Conservation (phyloP, 306 rosid genomes). For the Senna siamea region DNA sequence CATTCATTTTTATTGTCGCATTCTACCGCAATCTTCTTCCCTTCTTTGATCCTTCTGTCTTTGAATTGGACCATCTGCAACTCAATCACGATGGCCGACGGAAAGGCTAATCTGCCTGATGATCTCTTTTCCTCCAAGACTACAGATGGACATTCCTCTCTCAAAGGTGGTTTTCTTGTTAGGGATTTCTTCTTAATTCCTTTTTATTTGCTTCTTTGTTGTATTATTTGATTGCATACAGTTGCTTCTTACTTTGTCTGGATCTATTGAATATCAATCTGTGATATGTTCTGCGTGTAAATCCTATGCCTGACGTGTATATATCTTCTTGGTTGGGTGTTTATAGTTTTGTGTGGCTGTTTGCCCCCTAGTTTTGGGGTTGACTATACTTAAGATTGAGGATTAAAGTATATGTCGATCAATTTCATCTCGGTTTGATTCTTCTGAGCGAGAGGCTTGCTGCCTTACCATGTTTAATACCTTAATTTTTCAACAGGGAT, state of each 20-base stretch:
- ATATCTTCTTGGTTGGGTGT: conserved; percentile 20
- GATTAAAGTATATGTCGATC: conserved; percentile 34
- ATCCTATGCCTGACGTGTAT: conserved; percentile 34
- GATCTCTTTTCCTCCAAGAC: conserved; percentile 59
- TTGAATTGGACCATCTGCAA: conserved; percentile 37
- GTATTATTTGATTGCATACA: not conserved
- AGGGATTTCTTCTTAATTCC: conserved; percentile 38
- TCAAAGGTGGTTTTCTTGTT: conserved; percentile 48
- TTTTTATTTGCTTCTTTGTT: conserved; percentile 9
- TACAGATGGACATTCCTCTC: conserved; percentile 46
- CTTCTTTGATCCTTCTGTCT: conserved; percentile 37
- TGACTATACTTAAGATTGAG: conserved; percentile 45
- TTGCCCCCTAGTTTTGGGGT: not conserved
- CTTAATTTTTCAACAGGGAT: not conserved
- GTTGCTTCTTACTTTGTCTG: conserved; percentile 34
- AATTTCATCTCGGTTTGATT: not conserved
- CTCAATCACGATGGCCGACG: conserved; percentile 52
- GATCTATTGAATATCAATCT: conserved; percentile 49
- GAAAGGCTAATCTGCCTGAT: conserved; percentile 62
- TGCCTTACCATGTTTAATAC: not conserved
- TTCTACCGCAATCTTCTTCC: conserved; percentile 18
- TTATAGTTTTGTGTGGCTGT: not conserved
- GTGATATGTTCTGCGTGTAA: conserved; percentile 28
- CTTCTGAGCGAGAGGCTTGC: not conserved
- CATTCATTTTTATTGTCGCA: conserved; percentile 25